Conservation (phyloP, 2,329 filamentous ascomycete species). For the Aspergillus ruber region DNA sequence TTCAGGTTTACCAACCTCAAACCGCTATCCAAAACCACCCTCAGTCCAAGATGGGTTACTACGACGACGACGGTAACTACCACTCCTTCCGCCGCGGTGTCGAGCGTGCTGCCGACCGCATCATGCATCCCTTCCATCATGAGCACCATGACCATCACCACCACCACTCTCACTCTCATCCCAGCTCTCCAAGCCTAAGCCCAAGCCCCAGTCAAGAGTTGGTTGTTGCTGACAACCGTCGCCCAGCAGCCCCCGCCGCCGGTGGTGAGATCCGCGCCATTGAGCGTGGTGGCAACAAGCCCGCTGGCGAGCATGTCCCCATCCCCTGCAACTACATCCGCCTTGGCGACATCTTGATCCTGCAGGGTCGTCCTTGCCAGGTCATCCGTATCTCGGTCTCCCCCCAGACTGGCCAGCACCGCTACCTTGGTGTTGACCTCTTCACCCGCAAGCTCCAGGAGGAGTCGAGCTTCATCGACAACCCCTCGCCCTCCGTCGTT, state of each 20-base stretch:
- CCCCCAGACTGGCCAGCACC: conserved; percentile 95
- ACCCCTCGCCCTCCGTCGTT: conserved; percentile 91
- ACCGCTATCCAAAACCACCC: conserved; percentile 48
- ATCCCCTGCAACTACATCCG: conserved; percentile 99
- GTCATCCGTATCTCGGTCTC: conserved; percentile 99
- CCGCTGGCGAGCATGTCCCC: conserved; percentile 74
- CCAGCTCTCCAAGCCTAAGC: background rate
- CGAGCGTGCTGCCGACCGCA: conserved; percentile 58
- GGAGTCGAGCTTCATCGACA: conserved; percentile 96
- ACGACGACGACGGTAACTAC: conserved; percentile 72
- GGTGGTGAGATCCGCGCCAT: conserved; percentile 45
- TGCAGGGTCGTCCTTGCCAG: conserved; percentile 98
- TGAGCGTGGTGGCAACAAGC: conserved; percentile 39
- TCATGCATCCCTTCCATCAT: conserved; percentile 57
- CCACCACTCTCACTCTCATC: conserved; percentile 25
- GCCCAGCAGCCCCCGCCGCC: conserved; percentile 40
- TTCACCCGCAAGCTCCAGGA: conserved; percentile 99
- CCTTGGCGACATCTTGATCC: conserved; percentile 96
- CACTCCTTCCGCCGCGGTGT: conserved; percentile 68
- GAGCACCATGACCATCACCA: conserved; percentile 7
- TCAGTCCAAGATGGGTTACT: conserved; percentile 67
- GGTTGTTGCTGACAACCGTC: conserved; percentile 37
- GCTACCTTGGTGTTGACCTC: conserved; percentile 98
- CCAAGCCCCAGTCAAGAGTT: conserved; percentile 28
- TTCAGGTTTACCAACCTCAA: conserved; percentile 40